Percentiles rank a stretch among this genome's conserved stretches.
phyloP scores from a whole-genome alignment of 2,329 filamentous ascomycete species.

The Gaeumannomyces sp. region DNA sequence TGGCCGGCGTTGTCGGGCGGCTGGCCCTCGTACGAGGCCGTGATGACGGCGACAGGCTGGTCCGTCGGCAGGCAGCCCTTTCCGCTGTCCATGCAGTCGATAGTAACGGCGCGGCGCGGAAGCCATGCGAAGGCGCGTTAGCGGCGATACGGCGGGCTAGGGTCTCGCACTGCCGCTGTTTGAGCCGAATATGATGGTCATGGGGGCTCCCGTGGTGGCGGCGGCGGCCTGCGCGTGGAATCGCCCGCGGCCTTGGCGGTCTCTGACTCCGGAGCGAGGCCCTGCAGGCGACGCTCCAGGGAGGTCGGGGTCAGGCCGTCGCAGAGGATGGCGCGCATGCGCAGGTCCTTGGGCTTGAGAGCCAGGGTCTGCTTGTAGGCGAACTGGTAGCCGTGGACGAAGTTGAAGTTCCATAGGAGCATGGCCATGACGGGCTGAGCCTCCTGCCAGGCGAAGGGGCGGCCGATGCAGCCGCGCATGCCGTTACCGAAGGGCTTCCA shows the following conservation, averaged over 20 bases:
- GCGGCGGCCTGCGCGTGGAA: background rate
- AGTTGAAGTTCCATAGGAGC: slow-evolving; percentile 63
- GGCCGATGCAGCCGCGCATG: slow-evolving; percentile 44
- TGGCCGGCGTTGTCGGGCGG: slow-evolving; percentile 63
- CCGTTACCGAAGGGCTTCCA: slow-evolving; percentile 60
- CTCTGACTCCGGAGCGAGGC: slow-evolving; percentile 10
- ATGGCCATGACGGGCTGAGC: slow-evolving; percentile 41
- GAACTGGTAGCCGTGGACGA: slow-evolving; percentile 57
- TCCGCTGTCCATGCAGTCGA: slow-evolving; percentile 53
- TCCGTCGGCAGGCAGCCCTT: slow-evolving; percentile 52
- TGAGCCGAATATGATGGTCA: slow-evolving; percentile 63
- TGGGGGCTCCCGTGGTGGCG: slow-evolving; percentile 25
- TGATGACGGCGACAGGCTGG: slow-evolving; percentile 51
- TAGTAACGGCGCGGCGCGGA: slow-evolving; percentile 35
- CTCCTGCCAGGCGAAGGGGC: slow-evolving; percentile 50
- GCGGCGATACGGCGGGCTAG: slow-evolving; percentile 56
- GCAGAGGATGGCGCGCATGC: slow-evolving; percentile 52
- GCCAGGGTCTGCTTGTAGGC: slow-evolving; percentile 53
- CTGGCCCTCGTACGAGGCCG: slow-evolving; percentile 64
- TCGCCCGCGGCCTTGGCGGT: background rate
- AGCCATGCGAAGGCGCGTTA: slow-evolving; percentile 54
- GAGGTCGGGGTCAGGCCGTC: slow-evolving; percentile 49
- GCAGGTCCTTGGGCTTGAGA: slow-evolving; percentile 58
- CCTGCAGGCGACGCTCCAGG: slow-evolving; percentile 36
- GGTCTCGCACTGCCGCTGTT: slow-evolving; percentile 67